Percentiles rank a stretch among this genome's conserved stretches.
Evolutionary conservation across 331 rosid species (phyloP).

Genomic region (Rhamnella rubrinervis): DNA sequence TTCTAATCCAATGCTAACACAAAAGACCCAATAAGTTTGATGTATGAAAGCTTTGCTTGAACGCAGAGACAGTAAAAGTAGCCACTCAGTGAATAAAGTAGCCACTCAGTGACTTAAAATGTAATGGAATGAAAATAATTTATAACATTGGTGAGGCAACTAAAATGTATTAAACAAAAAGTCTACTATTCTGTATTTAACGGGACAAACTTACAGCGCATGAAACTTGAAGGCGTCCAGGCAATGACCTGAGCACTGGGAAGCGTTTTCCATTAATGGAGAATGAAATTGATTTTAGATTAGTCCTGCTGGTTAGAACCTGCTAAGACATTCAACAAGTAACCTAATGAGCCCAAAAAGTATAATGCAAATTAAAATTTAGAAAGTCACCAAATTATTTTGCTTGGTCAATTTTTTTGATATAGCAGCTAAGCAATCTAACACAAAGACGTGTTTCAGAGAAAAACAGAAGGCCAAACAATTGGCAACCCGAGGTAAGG

Average conservation of each 20-base stretch:
- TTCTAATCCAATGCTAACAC: background rate
- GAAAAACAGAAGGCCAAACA: no score
- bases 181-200: background rate
- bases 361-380: background rate
- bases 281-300: constrained; percentile 54
- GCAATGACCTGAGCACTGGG: constrained; percentile 47
- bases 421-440: background rate
- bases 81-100: no score
- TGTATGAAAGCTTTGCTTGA: no score
- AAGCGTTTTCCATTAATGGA: constrained; percentile 47
- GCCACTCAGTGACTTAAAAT: no score
- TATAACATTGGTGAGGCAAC: background rate
- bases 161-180: background rate
- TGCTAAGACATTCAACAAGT: constrained; percentile 35
- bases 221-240: constrained; percentile 43
- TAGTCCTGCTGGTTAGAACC: constrained; percentile 44
- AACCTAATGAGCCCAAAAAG: constrained; percentile 10
- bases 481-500: no score
- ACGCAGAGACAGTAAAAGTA: no score
- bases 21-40: no score
- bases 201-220: constrained; percentile 55
- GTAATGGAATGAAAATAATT: no score
- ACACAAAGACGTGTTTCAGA: background rate
- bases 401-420: background rate
- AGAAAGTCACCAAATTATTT: background rate